These are phyloP conservation scores for Aspergillus uvarum DNA, from an alignment of 2,329 filamentous ascomycete species.

Conservation along the genomic window DNA sequence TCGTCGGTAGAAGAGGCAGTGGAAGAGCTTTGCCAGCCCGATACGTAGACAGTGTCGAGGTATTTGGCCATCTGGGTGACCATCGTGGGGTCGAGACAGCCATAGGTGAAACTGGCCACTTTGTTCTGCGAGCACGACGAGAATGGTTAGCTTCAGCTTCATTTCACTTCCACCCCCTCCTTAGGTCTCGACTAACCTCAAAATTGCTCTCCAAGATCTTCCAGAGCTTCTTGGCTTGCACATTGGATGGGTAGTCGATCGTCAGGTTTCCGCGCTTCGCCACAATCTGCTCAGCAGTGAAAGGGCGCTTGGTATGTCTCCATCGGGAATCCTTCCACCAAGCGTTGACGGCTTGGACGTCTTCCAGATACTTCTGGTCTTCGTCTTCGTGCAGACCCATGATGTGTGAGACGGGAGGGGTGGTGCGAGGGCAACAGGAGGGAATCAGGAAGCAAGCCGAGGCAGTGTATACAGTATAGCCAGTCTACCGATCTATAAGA, in stretches of 20 bases:
- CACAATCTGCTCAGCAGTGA: slow-evolving; percentile 95
- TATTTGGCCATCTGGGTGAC: slow-evolving; percentile 99
- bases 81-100: slow-evolving; percentile 96
- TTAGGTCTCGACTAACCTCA: slow-evolving; percentile 56
- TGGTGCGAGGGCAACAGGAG: slow-evolving; percentile 4
- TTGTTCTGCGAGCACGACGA: slow-evolving; percentile 57
- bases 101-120: slow-evolving; percentile 91
- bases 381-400: slow-evolving; percentile 60
- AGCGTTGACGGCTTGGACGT: slow-evolving; percentile 83
- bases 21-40: slow-evolving; percentile 97
- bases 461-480: slow-evolving; percentile 13
- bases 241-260: slow-evolving; percentile 88
- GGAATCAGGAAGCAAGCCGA: slow-evolving; percentile 2
- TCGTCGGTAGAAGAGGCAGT: slow-evolving; percentile 94
- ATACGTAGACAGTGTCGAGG: slow-evolving; percentile 97
- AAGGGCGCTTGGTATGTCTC: slow-evolving; percentile 87
- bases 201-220: slow-evolving; percentile 82
- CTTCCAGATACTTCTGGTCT: slow-evolving; percentile 72
- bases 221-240: slow-evolving; percentile 92
- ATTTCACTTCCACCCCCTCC: neutral
- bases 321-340: slow-evolving; percentile 95
- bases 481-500: neutral
- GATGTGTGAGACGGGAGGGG: slow-evolving; percentile 7
- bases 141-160: slow-evolving; percentile 18
- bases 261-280: slow-evolving; percentile 89